Conservation (phyloP, 139 green algal genomes). For the Nannochloris sp. region DNA sequence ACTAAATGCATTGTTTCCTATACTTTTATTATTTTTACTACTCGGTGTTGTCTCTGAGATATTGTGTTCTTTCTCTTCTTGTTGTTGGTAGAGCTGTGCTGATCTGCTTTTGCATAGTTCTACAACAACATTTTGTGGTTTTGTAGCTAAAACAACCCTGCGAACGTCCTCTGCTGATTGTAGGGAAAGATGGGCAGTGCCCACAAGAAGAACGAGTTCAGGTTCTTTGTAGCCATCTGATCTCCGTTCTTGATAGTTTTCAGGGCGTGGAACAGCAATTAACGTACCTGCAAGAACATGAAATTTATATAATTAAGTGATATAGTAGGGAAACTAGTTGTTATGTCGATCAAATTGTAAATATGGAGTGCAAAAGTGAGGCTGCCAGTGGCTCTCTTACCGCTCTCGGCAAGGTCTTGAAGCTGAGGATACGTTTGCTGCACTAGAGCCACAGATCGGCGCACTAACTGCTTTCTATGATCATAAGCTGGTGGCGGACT, state of each 20-base stretch:
- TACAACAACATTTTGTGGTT: slow-evolving; percentile 55
- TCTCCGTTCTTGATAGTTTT: slow-evolving; percentile 53
- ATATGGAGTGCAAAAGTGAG: no score
- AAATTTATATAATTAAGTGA: background rate
- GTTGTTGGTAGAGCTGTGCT: slow-evolving; percentile 28
- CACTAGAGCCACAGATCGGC: background rate
- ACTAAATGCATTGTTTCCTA: slow-evolving; percentile 37
- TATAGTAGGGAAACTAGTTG: background rate
- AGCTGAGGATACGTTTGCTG: background rate
- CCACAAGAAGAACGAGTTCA: slow-evolving; percentile 54
- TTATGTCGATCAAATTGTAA: no score
- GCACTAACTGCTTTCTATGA: background rate
- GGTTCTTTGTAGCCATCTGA: slow-evolving; percentile 73
- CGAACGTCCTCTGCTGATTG: slow-evolving; percentile 46
- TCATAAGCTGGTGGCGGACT: background rate
- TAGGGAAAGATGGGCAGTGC: slow-evolving; percentile 60
- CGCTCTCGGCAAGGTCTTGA: background rate
- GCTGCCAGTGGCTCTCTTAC: background rate
- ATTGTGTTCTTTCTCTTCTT: background rate
- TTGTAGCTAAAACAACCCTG: slow-evolving; percentile 45
- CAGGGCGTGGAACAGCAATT: slow-evolving; percentile 43
- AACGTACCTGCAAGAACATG: slow-evolving; percentile 44
- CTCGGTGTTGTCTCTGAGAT: background rate
- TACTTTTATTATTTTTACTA: background rate
- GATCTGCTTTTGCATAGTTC: slow-evolving; percentile 65